phyloP scores from a whole-genome alignment of 2,329 filamentous ascomycete genomes.

The Botrytis fabae region DNA sequence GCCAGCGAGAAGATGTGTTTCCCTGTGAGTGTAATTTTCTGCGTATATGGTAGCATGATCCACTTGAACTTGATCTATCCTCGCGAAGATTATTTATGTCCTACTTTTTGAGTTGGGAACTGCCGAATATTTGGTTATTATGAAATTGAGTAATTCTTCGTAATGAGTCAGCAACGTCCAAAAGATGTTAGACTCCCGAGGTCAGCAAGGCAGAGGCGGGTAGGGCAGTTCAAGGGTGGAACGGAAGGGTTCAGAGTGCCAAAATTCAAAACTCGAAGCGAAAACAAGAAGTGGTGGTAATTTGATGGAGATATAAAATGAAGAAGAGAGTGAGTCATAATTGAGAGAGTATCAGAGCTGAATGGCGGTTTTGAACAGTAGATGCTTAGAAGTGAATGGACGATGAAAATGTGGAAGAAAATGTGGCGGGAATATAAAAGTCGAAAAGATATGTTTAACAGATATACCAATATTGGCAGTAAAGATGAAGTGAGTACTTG shows the following conservation, averaged over 20 bases:
- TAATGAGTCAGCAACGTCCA: no score
- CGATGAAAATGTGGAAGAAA: neutral
- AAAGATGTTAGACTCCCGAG: fast-evolving
- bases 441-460: neutral
- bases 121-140: no score
- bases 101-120: no score
- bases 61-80: no score
- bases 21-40: no score
- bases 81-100: no score
- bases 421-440: neutral
- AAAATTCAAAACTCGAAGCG: neutral
- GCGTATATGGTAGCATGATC: no score
- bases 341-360: neutral
- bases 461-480: neutral
- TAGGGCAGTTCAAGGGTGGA: no score
- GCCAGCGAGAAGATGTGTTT: neutral
- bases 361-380: neutral
- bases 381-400: neutral
- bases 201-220: neutral
- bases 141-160: no score
- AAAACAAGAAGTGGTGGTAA: neutral
- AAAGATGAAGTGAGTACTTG: neutral
- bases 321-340: neutral
- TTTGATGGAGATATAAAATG: neutral
- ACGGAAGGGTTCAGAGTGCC: neutral